These are phyloP conservation scores for Sanghuangporus baumii DNA, from an alignment of 1,284 basidiomycete genomes.

Conservation along the genomic window DNA sequence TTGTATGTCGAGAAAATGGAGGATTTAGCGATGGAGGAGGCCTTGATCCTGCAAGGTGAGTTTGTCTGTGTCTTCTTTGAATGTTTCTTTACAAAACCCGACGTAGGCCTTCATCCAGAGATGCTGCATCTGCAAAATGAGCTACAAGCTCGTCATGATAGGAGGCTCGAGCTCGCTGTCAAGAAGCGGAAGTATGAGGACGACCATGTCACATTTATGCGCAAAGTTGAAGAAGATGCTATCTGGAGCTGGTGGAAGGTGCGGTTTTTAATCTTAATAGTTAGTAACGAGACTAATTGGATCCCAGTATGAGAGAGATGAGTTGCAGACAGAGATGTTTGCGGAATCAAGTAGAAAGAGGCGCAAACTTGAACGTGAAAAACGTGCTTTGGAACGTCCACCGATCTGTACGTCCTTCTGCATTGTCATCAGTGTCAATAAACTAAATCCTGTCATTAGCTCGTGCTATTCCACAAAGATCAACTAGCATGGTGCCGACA, in stretches of 20 bases:
- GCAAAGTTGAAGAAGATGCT: constrained; percentile 54
- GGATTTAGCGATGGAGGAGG: constrained; percentile 69
- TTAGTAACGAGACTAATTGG: constrained; percentile 4
- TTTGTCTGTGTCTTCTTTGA: constrained; percentile 13
- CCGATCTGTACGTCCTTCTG: constrained; percentile 45
- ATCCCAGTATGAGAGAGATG: constrained; percentile 56
- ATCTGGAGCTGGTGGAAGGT: constrained; percentile 81
- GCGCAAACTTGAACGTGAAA: constrained; percentile 74
- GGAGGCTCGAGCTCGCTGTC: constrained; percentile 66
- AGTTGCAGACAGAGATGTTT: constrained; percentile 78
- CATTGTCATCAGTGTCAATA: neutral
- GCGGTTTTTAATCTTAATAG: constrained; percentile 19
- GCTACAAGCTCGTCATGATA: constrained; percentile 65
- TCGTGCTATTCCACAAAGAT: constrained; percentile 31
- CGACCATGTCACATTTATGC: constrained; percentile 47
- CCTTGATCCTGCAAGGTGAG: constrained; percentile 58
- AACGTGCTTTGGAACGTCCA: constrained; percentile 68
- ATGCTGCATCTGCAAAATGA: constrained; percentile 73
- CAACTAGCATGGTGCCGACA: constrained; percentile 27
- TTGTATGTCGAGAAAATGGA: constrained; percentile 84
- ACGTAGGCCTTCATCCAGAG: constrained; percentile 74
- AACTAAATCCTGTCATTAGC: constrained; percentile 21
- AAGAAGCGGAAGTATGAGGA: constrained; percentile 64
- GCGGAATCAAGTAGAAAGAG: constrained; percentile 79
- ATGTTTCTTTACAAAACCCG: neutral